These are phyloP conservation scores for Scheffersomyces amazonensis DNA, from an alignment of 805 yeast genomes.

Conservation along the genomic window DNA sequence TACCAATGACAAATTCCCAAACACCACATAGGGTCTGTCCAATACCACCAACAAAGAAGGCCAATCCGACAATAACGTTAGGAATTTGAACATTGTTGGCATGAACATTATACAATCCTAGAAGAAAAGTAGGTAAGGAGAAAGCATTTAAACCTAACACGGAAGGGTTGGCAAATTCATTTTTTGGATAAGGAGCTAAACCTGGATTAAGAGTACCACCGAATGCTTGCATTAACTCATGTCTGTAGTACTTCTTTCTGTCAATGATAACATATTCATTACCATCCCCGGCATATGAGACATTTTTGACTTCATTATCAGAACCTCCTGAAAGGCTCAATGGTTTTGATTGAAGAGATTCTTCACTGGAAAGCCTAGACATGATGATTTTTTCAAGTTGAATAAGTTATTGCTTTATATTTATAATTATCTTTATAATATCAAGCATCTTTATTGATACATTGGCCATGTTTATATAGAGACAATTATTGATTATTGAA, in stretches of 20 bases:
- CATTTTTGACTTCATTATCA: neutral
- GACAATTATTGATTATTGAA: too few relatives aligned
- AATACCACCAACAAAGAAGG: conserved; percentile 48
- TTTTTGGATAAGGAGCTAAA: conserved; percentile 44
- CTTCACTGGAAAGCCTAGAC: neutral
- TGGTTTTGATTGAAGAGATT: neutral
- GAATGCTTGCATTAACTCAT: conserved; percentile 60
- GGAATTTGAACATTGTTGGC: conserved; percentile 45
- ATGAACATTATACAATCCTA: conserved; percentile 45
- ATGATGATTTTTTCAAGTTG: too few relatives aligned
- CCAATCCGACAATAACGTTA: conserved; percentile 43
- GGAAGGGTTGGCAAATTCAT: conserved; percentile 50
- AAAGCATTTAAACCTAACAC: conserved; percentile 54
- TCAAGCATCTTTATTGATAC: too few relatives aligned
- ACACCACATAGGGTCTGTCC: conserved; percentile 50
- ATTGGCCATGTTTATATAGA: too few relatives aligned
- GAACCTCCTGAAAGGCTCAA: too few relatives aligned
- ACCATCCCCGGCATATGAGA: conserved; percentile 28
- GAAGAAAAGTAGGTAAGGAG: conserved; percentile 43
- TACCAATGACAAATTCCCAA: conserved; percentile 49
- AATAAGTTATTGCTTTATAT: too few relatives aligned
- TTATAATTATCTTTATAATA: too few relatives aligned
- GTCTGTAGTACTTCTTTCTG: conserved; percentile 42
- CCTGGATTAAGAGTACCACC: conserved; percentile 54
- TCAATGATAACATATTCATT: conserved; percentile 41